Evolutionary conservation across 2,329 filamentous ascomycete genomes (phyloP).

Genomic region (Fusarium mexicanum): DNA sequence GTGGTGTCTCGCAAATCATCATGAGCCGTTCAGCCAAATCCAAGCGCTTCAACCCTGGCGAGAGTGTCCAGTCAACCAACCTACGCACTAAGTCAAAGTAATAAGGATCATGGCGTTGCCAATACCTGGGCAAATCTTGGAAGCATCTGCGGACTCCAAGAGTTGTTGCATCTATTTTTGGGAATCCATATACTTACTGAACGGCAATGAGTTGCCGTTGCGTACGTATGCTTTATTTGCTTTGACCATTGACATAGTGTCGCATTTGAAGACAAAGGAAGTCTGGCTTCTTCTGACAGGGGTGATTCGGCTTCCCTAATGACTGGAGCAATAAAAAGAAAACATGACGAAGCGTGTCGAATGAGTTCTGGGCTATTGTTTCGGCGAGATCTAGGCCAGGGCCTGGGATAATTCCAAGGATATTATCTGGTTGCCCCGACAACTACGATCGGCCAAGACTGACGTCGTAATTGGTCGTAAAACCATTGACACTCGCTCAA

Average conservation of each 20-base stretch:
- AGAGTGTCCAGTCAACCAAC: not conserved
- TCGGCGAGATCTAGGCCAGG: not conserved
- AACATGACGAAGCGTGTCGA: not conserved
- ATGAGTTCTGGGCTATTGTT: not conserved
- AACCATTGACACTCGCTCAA: slow-evolving; percentile 17
- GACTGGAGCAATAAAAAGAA: not conserved
- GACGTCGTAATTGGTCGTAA: slow-evolving; percentile 7
- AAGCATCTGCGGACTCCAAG: not conserved
- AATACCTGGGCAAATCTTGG: not conserved
- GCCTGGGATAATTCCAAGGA: slow-evolving; percentile 1
- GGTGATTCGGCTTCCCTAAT: not conserved
- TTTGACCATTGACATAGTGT: not conserved
- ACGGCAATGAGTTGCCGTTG: not conserved
- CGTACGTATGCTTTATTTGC: not conserved
- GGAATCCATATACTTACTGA: not conserved
- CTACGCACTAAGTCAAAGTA: not conserved
- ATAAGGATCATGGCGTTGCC: not conserved
- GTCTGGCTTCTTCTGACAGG: too few relatives aligned
- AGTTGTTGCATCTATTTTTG: not conserved
- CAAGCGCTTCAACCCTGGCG: not conserved
- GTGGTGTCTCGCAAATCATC: not conserved
- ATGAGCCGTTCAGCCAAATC: not conserved
- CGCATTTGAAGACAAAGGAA: not conserved
- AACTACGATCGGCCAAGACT: slow-evolving; percentile 6
- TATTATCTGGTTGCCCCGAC: not conserved